phyloP scores from a whole-genome alignment of 2,329 filamentous ascomycete species.

The Ceratocystis diversiconidia region DNA sequence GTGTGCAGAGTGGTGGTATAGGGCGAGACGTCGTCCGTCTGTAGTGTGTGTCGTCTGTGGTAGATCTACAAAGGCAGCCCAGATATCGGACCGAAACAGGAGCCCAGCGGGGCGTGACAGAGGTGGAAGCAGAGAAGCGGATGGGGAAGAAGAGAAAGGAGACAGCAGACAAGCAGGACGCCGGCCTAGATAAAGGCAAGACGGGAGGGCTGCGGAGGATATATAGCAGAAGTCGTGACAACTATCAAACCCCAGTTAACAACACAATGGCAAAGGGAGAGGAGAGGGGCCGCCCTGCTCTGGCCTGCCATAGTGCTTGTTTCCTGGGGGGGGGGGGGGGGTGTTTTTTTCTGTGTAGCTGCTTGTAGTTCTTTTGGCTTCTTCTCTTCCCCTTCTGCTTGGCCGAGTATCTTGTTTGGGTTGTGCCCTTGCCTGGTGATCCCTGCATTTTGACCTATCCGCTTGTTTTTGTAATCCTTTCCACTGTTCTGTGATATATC shows the following conservation, averaged over 20 bases:
- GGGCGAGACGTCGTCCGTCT: neutral
- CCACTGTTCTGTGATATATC: neutral
- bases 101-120: neutral
- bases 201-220: neutral
- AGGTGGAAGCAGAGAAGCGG: neutral
- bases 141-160: neutral
- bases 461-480: neutral
- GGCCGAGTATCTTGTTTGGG: neutral
- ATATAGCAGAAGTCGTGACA: neutral
- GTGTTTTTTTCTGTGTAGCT: neutral
- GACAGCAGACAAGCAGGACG: neutral
- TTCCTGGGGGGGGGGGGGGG: neutral
- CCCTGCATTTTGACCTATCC: neutral
- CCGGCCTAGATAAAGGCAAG: neutral
- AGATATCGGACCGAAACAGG: neutral
- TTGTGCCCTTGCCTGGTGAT: neutral
- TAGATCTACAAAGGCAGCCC: neutral
- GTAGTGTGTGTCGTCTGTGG: neutral
- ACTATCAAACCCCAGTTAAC: neutral
- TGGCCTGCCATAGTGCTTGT: neutral
- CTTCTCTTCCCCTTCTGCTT: neutral
- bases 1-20: neutral
- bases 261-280: neutral
- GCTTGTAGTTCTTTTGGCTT: neutral
- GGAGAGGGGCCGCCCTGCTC: neutral